Percentiles rank a stretch among this genome's conserved stretches.
Conservation (phyloP, 75 land plant genomes). For the Selaginella tamariscina region DNA sequence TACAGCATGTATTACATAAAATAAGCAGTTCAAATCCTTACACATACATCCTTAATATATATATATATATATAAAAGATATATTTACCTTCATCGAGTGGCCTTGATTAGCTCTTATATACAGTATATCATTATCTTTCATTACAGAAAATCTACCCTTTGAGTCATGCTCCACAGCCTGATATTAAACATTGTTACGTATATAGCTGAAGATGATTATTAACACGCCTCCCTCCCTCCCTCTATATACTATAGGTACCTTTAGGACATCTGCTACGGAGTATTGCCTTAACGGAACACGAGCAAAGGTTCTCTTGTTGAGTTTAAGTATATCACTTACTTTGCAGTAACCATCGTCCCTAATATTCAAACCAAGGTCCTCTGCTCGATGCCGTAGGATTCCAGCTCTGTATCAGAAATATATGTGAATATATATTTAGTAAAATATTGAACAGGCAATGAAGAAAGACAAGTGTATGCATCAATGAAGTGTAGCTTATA, state of each 20-base stretch:
- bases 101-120: conserved; percentile 91
- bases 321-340: conserved; percentile 47
- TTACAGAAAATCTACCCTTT: conserved; percentile 65
- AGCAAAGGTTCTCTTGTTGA: conserved; percentile 43
- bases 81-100: conserved; percentile 49
- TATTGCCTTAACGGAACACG: conserved; percentile 51
- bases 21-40: too few relatives aligned
- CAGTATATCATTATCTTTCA: conserved; percentile 62
- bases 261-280: conserved; percentile 52
- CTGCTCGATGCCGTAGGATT: not conserved
- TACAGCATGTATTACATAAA: too few relatives aligned
- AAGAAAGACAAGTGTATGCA: too few relatives aligned
- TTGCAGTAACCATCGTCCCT: conserved; percentile 55
- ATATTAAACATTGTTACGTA: not conserved
- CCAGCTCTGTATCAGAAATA: not conserved
- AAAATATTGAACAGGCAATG: too few relatives aligned
- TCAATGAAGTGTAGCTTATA: too few relatives aligned
- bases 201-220: not conserved
- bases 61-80: too few relatives aligned
- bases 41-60: too few relatives aligned
- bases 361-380: not conserved
- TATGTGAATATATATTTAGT: not conserved
- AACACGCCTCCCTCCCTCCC: not conserved
- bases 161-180: conserved; percentile 81
- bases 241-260: too few relatives aligned